These are phyloP conservation scores for Trametes cingulata DNA, from an alignment of 768 basidiomycete genomes.

Conservation along the genomic window DNA sequence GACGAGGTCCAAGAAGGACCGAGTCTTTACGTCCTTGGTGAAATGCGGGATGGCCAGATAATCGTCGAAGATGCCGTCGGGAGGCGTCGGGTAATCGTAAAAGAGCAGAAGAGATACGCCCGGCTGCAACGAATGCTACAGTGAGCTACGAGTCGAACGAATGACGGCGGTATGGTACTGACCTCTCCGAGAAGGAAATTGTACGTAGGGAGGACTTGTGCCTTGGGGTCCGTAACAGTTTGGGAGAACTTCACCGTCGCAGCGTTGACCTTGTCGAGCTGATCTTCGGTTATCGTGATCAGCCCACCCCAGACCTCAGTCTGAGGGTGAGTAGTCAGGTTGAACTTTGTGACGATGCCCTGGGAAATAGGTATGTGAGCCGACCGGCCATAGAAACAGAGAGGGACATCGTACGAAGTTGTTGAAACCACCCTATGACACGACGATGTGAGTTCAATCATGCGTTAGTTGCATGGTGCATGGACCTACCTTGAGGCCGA, in stretches of 20 bases:
- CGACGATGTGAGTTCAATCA: neutral
- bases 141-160: neutral
- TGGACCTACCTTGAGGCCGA: slow-evolving; percentile 43
- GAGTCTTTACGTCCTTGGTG: slow-evolving; percentile 40
- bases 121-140: neutral
- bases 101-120: slow-evolving; percentile 44
- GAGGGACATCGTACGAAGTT: slow-evolving; percentile 47
- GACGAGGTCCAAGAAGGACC: slow-evolving; percentile 45
- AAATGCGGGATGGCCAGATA: slow-evolving; percentile 47
- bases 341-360: slow-evolving; percentile 64
- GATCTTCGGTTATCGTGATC: slow-evolving; percentile 32
- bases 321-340: slow-evolving; percentile 55
- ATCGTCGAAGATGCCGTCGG: slow-evolving; percentile 51
- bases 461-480: neutral
- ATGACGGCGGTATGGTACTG: slow-evolving; percentile 3
- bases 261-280: slow-evolving; percentile 27
- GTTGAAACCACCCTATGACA: slow-evolving; percentile 55
- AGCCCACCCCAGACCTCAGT: slow-evolving; percentile 61
- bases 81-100: slow-evolving; percentile 56
- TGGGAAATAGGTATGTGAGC: slow-evolving; percentile 17
- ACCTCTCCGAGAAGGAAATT: slow-evolving; percentile 40
- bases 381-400: neutral
- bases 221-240: slow-evolving; percentile 51
- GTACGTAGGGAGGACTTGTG: slow-evolving; percentile 48
- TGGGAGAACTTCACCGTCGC: slow-evolving; percentile 45